Evolutionary conservation across 352 stramenopile species (phyloP), one percentile per base, ranked within the genome.

Genomic region (Phytophthora chlamydospora): DNA sequence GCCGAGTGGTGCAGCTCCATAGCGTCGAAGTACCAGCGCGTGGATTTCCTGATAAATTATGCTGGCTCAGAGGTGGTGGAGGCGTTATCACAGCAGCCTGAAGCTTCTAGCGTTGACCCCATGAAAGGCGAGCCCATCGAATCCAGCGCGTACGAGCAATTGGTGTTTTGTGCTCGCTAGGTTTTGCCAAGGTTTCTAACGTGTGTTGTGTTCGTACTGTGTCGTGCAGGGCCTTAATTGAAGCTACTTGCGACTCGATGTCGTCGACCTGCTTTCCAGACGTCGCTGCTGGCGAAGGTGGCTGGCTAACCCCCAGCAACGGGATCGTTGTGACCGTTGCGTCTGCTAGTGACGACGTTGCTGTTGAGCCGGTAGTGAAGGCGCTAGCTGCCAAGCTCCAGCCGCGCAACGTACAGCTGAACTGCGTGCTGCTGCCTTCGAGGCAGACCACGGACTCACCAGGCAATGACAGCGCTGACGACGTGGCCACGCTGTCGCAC

Each of bases 1-100:
- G 75, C 75, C 8, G 76, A 85, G 38, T 91, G 80, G 80, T 85
- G 73, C 44, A 56, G 60, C 12, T 80, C 78, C 0, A 80, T 90
- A 48, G 72, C 71, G 2, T 55, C 63, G 12, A 87, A 89, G 44
- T 90, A 85, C 58, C 67, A 75, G 34, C 76, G 76, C 4, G 78
- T 90, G n/a, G 72, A 91, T 65, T 85, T 70, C 35, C 57, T 91
- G 21, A 78, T 91, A 50, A 91, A 89, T 62, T 89, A 80, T 57
- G 69, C 73, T 27, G 58, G 70, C 3, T 50, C 75, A 8, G 66
- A 66, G 9, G 44, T 71, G 6, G 42, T 73, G 3, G 51, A 72
- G 12, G 41, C 44, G 31, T 9, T 56, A 14, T 14, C 32, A 31
- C 34, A 51, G 12, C 52, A 49, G 6, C 17, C 47, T 44, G 38